Evolutionary conservation across 805 yeast species (phyloP).

Genomic region (Metschnikowia kunwiensis): DNA sequence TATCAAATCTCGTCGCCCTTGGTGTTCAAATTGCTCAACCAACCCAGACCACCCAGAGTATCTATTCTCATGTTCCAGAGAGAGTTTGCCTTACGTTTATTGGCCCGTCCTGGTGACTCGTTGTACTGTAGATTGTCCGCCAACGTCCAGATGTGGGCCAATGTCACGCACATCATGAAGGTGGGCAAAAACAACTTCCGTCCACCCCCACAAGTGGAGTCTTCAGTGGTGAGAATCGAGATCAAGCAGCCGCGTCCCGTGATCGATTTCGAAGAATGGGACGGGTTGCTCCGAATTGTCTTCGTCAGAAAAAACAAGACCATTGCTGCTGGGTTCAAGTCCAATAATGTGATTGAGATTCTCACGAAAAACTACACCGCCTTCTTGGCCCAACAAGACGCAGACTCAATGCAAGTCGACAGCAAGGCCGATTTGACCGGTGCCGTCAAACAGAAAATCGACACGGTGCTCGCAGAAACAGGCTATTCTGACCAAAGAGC

Average conservation of each 20-base stretch:
- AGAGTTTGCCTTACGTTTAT: constrained; percentile 88
- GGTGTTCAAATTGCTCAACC: constrained; percentile 86
- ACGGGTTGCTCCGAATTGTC: constrained; percentile 85
- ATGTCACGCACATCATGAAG: constrained; percentile 96
- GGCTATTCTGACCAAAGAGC: constrained; percentile 84
- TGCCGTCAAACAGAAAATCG: constrained; percentile 66
- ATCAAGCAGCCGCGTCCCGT: constrained; percentile 92
- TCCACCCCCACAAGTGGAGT: constrained; percentile 98
- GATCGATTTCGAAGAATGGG: constrained; percentile 94
- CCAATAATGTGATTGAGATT: constrained; percentile 72
- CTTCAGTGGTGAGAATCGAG: constrained; percentile 91
- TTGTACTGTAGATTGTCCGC: constrained; percentile 91
- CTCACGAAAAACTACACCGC: constrained; percentile 87
- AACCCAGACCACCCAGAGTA: constrained; percentile 91
- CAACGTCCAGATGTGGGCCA: constrained; percentile 99
- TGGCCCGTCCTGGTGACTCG: constrained; percentile 96
- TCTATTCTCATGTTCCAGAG: constrained; percentile 97
- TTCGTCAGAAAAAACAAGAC: constrained; percentile 94
- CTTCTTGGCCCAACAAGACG: constrained; percentile 53
- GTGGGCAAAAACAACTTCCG: constrained; percentile 95
- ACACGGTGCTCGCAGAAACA: constrained; percentile 71
- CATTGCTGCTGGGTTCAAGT: constrained; percentile 87
- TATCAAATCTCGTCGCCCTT: constrained; percentile 96
- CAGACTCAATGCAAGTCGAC: constrained; percentile 40
- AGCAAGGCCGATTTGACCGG: constrained; percentile 39